Base-by-base conservation (phyloP, 192 early-diverging fungal species). In the Gamsiella multidivaricata region DNA sequence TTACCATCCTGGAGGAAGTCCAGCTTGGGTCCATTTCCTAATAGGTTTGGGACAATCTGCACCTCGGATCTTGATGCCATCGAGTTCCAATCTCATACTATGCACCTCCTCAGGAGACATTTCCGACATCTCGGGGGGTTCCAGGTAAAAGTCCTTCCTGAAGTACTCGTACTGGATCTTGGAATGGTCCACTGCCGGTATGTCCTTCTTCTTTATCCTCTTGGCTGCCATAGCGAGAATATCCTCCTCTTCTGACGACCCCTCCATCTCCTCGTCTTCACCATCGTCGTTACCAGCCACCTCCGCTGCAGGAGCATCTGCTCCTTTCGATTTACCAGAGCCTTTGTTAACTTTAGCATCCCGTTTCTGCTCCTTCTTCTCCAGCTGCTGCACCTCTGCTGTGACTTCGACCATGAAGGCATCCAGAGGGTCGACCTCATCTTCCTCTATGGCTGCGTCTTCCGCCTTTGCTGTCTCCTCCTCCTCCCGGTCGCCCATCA, bases 1-100 rank as follows among this genome's bases (percentile, higher is more conserved):
- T 61, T 65, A 83, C 82, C 88, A 89, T 22, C 89, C 89, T 20
- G 90, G 86, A 2, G 96, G 96, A n/a, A 98, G 83, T 20, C 97
- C 97, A 82, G 95, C 96, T 58, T 98, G 94, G 10, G 96, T 94
- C 96, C 96, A 98, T 80, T 92, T 94, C 33, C 90, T 83, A 25
- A 95, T 92, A 1, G 97, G 96, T 78, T 99, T 98, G 1, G 97
- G 96, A 54, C 94, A 94, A 31, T 94, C 85, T 2, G 89, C 86
- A 39, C 96, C 78, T 26, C 96, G 91, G 56, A 98, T 92, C 74
- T 96, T 97, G 67, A 98, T 95, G 0, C 93, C 97, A 33, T 95
- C 95, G 37, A 98, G 78, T 62, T 97, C 95, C 17, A 87, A 74
- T 12, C 97, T 89, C 73, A 94, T 84, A 51, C 86, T 82, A 25